Evolutionary conservation across 1,284 basidiomycete genomes (phyloP), one percentile per base, ranked within the genome.

Genomic region (Apiotrichum sp.): DNA sequence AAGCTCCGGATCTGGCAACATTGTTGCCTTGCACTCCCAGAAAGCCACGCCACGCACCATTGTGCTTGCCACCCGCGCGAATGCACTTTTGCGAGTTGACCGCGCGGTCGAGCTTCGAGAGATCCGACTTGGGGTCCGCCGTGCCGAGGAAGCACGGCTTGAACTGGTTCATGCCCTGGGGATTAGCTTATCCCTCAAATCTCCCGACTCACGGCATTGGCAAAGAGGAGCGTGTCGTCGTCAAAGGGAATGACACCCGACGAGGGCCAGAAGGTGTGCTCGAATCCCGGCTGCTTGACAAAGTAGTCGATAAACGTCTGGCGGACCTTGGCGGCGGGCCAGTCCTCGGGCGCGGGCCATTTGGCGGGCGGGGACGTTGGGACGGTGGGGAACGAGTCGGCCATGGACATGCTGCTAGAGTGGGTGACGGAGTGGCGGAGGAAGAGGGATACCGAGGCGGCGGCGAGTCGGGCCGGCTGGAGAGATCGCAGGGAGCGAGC

Each of bases 1-100:
- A 22, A 22, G 22, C 22, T 22, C 22, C 22, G 22, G 22, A 22
- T 22, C 22, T 22, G 22, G 22, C 22, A 22, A 22, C 22, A 22
- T 22, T 22, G 22, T 22, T 22, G 22, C 22, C 22, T 22, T 22
- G 22, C 22, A 22, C 22, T 22, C 22, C 22, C 22, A 22, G 22
- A 22, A 22, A 22, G 22, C 36, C 36, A 38, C 13, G 41, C 47
- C 9, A 64, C 79, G 42, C 51, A 88, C 90, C 93, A 68, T 98
- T 98, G 78, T 98, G 95, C 77, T 98, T 98, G 68, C 95, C 95
- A 54, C 95, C 95, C 5, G 95, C 95, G 61, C 95, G 84, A 65
- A 98, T 98, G 76, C 96, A 98, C 77, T 92, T 98, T 75, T 98
- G 95, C 54, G 84, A 88, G 78, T 98, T 98, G 77, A 88, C 92